These are phyloP conservation scores for Zygosaccharomyces pseudorouxii DNA, from an alignment of 805 yeast genomes.

Conservation along the genomic window DNA sequence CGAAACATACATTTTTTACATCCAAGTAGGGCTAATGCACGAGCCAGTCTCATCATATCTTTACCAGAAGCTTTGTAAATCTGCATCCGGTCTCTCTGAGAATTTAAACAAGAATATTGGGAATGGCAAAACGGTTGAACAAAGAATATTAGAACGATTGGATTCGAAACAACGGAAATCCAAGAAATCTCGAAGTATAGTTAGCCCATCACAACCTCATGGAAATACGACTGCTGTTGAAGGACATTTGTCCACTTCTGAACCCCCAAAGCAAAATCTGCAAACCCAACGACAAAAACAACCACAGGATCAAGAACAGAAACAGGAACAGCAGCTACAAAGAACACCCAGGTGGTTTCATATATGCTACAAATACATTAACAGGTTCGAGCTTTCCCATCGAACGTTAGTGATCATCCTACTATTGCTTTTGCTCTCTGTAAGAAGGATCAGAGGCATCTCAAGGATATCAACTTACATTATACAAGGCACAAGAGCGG, in stretches of 20 bases:
- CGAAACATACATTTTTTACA: constrained; percentile 15
- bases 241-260: neutral
- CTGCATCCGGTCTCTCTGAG: constrained; percentile 11
- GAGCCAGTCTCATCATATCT: constrained; percentile 10
- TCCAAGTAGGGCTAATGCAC: constrained; percentile 15
- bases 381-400: constrained; percentile 6
- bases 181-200: neutral
- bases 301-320: neutral
- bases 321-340: constrained; percentile 1
- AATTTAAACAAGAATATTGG: constrained; percentile 1
- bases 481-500: neutral
- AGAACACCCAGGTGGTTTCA: constrained; percentile 3
- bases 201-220: neutral
- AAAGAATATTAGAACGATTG: constrained; percentile 9
- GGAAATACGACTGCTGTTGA: neutral
- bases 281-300: neutral
- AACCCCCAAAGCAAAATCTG: neutral
- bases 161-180: constrained; percentile 8
- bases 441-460: constrained; percentile 6
- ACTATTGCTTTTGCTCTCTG: constrained; percentile 8
- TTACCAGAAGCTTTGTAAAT: constrained; percentile 17
- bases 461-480: constrained; percentile 6
- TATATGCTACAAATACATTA: constrained; percentile 8
- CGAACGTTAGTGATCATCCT: constrained; percentile 8
- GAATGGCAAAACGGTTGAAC: constrained; percentile 9